Evolutionary conservation across 768 basidiomycete genomes (phyloP), one percentile per base, ranked within the genome.

Genomic region (Lactarius trivialis): DNA sequence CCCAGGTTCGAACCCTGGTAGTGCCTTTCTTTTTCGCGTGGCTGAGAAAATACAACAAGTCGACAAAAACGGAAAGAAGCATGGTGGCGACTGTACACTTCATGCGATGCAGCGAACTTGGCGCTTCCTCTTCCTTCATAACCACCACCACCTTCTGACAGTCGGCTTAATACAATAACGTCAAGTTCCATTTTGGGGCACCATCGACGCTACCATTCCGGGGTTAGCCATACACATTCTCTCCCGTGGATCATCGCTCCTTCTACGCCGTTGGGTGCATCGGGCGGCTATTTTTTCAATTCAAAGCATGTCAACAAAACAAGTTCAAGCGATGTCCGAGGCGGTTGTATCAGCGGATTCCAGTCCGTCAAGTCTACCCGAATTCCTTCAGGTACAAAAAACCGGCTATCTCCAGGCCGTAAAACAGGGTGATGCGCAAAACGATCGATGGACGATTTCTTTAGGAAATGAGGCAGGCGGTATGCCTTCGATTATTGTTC

Each of bases 381-480:
- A 66, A 11, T 67, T 67, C 34, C 60, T 67, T 34, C 33, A 9
- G 26, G 53, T 36, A 11, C 66, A 67, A 55, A 67, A 66, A 54
- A 45, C 59, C n/a, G 61, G 53, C 15, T 67, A 67, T 57, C 56
- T 66, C 37, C 51, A 43, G 17, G 55, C 66, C 17, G 19, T 65
- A n/a, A 32, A 50, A 0, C 50, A 66, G 43, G 60, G 55, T 9
- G 63, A 58, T 45, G 45, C 37, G 5, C 51, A 58, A 33, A 58
- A 39, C 24, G 48, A 84, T 32, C 17, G 7, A 52, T 98, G 94
- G 95, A 88, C 84, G 0, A 78, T 97, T 6, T 88, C 86, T 0
- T 91, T 94, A 86, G 95, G 96, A 0, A 99, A 99, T 72, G 96
- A 98, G 74, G 93, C 96, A 15, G 95, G 95, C 70, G 96, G 96